A percentile compares a stretch with the other conserved stretches of the same genome.
phyloP scores from a whole-genome alignment of 352 stramenopile genomes.

The Phytopythium delawarense region DNA sequence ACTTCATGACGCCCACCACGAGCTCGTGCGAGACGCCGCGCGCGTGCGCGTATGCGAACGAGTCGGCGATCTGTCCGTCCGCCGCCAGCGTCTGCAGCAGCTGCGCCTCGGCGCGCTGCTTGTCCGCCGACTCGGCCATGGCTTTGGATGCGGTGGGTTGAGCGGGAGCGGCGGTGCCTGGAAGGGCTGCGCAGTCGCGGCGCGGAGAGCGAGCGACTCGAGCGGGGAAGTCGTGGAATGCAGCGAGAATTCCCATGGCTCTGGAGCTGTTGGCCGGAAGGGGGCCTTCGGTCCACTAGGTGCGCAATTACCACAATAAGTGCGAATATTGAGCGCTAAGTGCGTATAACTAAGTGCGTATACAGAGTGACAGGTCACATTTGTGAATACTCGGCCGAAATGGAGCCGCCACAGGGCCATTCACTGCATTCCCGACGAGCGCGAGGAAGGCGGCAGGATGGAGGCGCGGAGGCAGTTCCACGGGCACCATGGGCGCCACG shows the following conservation, averaged over 20 bases:
- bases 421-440: not conserved
- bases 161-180: not conserved
- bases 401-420: not conserved
- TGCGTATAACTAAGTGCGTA: not conserved
- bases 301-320: not conserved
- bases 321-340: not conserved
- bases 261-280: not conserved
- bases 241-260: constrained; percentile 8
- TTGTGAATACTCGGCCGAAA: not conserved
- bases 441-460: constrained; percentile 7
- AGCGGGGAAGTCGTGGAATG: constrained; percentile 1
- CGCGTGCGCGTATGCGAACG: constrained; percentile 75
- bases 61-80: constrained; percentile 59
- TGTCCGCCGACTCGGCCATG: constrained; percentile 56
- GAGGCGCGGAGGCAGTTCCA: constrained; percentile 15
- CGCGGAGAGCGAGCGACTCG: not conserved
- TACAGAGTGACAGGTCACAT: not conserved
- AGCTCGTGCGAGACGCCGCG: constrained; percentile 88
- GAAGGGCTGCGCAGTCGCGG: not conserved
- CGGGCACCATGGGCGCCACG: constrained; percentile 15
- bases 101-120: constrained; percentile 65
- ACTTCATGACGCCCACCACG: constrained; percentile 96
- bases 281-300: not conserved
- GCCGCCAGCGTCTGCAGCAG: constrained; percentile 56
- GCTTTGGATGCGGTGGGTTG: not conserved